Percentiles rank a stretch among this genome's conserved stretches.
Evolutionary conservation across 257 asterid genomes (phyloP).

Genomic region (Solanum ahanhuiri): DNA sequence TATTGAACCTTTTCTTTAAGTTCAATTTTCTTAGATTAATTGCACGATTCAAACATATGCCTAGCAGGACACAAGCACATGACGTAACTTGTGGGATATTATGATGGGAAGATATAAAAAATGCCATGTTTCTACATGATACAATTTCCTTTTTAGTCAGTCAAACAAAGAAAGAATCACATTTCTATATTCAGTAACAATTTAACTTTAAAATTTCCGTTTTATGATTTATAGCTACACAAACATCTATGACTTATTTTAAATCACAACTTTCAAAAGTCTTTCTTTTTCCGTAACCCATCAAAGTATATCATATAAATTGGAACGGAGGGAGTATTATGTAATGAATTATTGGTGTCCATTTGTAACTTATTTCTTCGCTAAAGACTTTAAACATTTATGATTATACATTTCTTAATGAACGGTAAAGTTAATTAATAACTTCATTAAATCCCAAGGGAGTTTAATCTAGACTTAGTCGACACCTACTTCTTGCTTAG

Average conservation of each 20-base stretch:
- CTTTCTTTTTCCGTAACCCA: accelerated
- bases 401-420: background rate
- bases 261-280: too few relatives aligned
- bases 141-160: background rate
- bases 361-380: background rate
- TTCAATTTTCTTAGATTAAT: background rate
- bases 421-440: background rate
- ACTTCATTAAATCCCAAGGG: background rate
- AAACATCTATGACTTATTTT: too few relatives aligned
- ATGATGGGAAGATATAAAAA: background rate
- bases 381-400: background rate
- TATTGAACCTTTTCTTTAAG: background rate
- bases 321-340: background rate
- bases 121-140: background rate
- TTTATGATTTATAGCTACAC: background rate
- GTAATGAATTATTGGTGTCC: background rate
- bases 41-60: background rate
- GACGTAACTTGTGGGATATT: background rate
- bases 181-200: too few relatives aligned
- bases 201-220: too few relatives aligned
- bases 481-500: background rate
- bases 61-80: background rate
- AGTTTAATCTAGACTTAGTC: background rate
- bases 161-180: too few relatives aligned
- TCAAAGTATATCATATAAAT: too few relatives aligned